Percentiles rank a stretch among this genome's conserved stretches.
Evolutionary conservation across 306 rosid species (phyloP).

Genomic region (Prunus armeniaca): DNA sequence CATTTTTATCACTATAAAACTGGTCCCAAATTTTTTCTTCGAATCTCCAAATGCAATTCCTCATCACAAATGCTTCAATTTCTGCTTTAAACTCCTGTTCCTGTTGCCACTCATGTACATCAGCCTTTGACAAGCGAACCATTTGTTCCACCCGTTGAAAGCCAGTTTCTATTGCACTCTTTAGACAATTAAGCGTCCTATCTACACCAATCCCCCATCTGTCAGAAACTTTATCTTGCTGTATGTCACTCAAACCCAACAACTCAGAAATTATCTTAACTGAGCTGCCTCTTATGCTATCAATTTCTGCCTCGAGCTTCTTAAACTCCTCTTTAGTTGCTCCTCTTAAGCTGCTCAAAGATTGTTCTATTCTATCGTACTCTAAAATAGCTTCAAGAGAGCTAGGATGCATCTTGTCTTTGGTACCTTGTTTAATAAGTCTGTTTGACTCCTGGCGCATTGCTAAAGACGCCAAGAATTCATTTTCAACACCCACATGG

Average conservation of each 20-base stretch:
- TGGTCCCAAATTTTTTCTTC: conserved; percentile 48
- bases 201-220: conserved; percentile 46
- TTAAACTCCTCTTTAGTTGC: conserved; percentile 41
- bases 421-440: neutral
- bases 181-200: conserved; percentile 43
- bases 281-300: conserved; percentile 44
- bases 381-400: conserved; percentile 26
- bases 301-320: conserved; percentile 61
- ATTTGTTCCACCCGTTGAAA: conserved; percentile 38
- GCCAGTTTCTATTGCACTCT: conserved; percentile 34
- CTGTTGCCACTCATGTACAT: conserved; percentile 57
- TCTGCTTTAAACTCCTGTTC: conserved; percentile 66
- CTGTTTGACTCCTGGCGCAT: conserved; percentile 17
- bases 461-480: neutral
- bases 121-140: conserved; percentile 37
- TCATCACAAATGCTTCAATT: conserved; percentile 60
- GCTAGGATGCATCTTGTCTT: neutral
- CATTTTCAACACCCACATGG: conserved; percentile 28
- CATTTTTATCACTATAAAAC: conserved; percentile 29
- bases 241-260: conserved; percentile 60
- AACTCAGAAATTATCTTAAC: conserved; percentile 44
- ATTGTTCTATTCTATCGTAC: conserved; percentile 30
- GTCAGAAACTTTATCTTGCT: conserved; percentile 50
- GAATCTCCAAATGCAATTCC: conserved; percentile 45
- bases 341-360: conserved; percentile 40